Percentiles rank a stretch among this genome's conserved stretches.
Evolutionary conservation across 2,329 filamentous ascomycete species (phyloP).

Genomic region (Aspergillus sergii): DNA sequence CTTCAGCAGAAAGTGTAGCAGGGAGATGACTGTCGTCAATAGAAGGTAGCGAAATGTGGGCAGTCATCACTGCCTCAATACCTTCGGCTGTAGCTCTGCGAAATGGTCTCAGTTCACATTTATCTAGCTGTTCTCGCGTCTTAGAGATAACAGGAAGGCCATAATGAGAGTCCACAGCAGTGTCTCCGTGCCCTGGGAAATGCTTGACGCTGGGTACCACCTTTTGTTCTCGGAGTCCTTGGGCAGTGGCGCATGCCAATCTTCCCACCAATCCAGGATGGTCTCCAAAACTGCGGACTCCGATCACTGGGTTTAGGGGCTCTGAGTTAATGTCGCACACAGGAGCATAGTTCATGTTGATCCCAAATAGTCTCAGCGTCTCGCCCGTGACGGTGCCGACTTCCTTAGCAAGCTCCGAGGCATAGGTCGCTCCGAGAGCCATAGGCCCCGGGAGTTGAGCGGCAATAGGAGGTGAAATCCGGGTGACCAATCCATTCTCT

Average conservation of each 20-base stretch:
- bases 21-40: conserved; percentile 40
- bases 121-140: conserved; percentile 39
- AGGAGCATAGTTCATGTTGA: conserved; percentile 52
- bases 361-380: conserved; percentile 41
- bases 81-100: conserved; percentile 45
- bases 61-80: conserved; percentile 49
- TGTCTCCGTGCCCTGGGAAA: conserved; percentile 51
- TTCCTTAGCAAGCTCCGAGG: conserved; percentile 36
- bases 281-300: conserved; percentile 47
- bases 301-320: conserved; percentile 48
- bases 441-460: conserved; percentile 47
- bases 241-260: conserved; percentile 43
- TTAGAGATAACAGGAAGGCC: conserved; percentile 46
- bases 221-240: conserved; percentile 41
- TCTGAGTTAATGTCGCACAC: conserved; percentile 50
- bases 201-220: conserved; percentile 49
- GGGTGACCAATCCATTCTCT: conserved; percentile 49
- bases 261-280: conserved; percentile 45
- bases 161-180: conserved; percentile 48
- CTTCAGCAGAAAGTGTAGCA: conserved; percentile 42
- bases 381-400: conserved; percentile 44
- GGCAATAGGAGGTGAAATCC: conserved; percentile 44
- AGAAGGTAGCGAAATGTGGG: conserved; percentile 46
- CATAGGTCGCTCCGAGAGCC: conserved; percentile 47
- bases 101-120: conserved; percentile 48